These are phyloP conservation scores for Verticillium nonalfalfae DNA, from an alignment of 2,329 filamentous ascomycete species.

Conservation along the genomic window DNA sequence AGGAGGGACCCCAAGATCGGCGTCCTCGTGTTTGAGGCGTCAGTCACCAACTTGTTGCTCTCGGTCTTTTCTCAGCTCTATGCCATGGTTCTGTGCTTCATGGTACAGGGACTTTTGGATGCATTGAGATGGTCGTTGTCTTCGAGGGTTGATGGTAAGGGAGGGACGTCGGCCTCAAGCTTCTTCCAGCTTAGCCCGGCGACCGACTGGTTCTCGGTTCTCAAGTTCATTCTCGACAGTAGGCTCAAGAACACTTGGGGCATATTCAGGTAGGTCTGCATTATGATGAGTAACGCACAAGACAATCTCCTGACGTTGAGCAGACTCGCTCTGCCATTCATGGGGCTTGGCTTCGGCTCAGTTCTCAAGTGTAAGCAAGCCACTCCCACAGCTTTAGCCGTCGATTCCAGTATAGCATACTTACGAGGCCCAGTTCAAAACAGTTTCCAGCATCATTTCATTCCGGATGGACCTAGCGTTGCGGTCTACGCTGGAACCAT, in stretches of 20 bases:
- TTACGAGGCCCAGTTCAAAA: conserved; percentile 2
- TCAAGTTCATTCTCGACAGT: conserved; percentile 5
- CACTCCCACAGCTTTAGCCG: too few species aligned
- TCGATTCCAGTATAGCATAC: not conserved
- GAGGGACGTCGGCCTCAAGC: conserved; percentile 5
- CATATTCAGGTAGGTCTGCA: not conserved
- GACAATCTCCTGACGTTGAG: not conserved
- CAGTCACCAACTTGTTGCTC: conserved; percentile 5
- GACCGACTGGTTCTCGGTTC: conserved; percentile 8
- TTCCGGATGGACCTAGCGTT: conserved; percentile 4
- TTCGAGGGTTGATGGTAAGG: not conserved
- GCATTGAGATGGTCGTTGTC: conserved; percentile 7
- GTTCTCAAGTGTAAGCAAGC: conserved; percentile 3
- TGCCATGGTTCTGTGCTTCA: conserved; percentile 4
- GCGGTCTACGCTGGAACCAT: conserved; percentile 13
- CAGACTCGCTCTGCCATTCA: conserved; percentile 6
- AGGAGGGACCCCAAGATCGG: conserved; percentile 4
- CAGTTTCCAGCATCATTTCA: conserved; percentile 12
- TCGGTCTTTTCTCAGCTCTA: conserved; percentile 6
- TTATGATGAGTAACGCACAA: not conserved
- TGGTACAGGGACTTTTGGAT: conserved; percentile 3
- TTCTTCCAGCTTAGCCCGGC: conserved; percentile 8
- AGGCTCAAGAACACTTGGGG: conserved; percentile 4
- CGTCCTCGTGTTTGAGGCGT: conserved; percentile 3
- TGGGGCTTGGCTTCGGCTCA: conserved; percentile 7